Evolutionary conservation across 2,329 filamentous ascomycete genomes (phyloP).

Genomic region (Juglanconis juglandina): DNA sequence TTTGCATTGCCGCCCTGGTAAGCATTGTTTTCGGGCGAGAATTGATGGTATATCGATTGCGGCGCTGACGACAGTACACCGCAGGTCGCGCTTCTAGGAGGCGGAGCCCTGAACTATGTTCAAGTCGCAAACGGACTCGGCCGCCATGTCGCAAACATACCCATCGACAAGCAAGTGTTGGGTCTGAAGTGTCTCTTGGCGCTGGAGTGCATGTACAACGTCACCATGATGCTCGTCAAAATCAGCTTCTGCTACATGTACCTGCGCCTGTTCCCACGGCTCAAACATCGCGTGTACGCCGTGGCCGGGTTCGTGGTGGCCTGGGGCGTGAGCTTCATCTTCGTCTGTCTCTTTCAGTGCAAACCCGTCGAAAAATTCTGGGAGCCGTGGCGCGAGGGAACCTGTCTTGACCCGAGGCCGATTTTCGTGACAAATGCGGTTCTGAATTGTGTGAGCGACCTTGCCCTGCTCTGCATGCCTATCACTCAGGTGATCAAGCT

Average conservation of each 20-base stretch:
- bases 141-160: background rate
- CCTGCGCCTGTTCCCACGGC: background rate
- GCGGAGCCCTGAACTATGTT: background rate
- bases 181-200: background rate
- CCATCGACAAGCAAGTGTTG: background rate
- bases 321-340: conserved; percentile 44
- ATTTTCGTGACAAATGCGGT: conserved; percentile 50
- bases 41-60: too few species aligned
- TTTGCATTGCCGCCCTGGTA: background rate
- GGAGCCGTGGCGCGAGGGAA: conserved; percentile 38
- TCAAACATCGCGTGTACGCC: conserved; percentile 21
- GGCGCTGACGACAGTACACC: background rate
- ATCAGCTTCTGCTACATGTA: background rate
- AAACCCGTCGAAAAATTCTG: conserved; percentile 44
- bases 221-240: background rate
- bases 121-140: background rate
- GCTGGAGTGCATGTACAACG: background rate
- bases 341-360: conserved; percentile 49
- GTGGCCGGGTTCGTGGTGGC: conserved; percentile 39
- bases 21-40: background rate
- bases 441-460: conserved; percentile 44
- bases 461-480: conserved; percentile 44
- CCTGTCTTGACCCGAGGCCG: conserved; percentile 42
- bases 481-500: conserved; percentile 44
- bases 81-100: background rate